Base-by-base conservation (phyloP, 2,329 filamentous ascomycete genomes). In the Metarhizium sp. region DNA sequence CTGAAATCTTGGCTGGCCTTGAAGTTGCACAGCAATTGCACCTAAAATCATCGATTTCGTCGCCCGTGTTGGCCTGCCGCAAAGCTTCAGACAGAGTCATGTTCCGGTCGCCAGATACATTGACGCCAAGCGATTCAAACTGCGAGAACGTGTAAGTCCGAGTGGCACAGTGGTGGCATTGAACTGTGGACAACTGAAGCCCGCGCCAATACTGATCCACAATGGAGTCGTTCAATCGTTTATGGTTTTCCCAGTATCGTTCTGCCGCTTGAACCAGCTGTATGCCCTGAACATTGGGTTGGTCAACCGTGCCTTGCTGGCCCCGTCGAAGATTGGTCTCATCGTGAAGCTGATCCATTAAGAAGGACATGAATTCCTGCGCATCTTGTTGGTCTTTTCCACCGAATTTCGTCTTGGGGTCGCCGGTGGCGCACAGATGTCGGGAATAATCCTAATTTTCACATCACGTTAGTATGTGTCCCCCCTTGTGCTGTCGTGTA, bases 301-400 rank as follows among this genome's bases (percentile, higher is more conserved):
- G 64, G 25, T 58, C 45, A 1, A 61, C 61, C 4, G 61, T 62
- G 53, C 69, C 67, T 20, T 65, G 60, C 20, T 58, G 75, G 57
- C 85, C 75, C n/a, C 75, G 73, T 14, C 69, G 69, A 30, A 67
- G 68, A 67, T 96, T 95, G 5, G 95, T 85, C 70, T 99, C 94
- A 66, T 94, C 88, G 62, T 92, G 87, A 13, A 97, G 76, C 60
- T 87, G 85, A 53, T 89, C 85, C 42, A 95, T 78, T 30, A 96
- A 70, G 65, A 95, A 96, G 49, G 85, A 84, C 61, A 92, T 85
- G 62, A 95, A 95, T 64, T 97, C 94, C 60, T 92, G 88, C 2
- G 91, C 87, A 65, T 99, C 94, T 71, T 97, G 94, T 67, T 97
- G 92, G 51, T 83, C 75, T 29, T 78, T 77, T 45, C 89, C 86